Base-by-base conservation (phyloP, 768 basidiomycete species). In the Pleurotus citrinopileatus region DNA sequence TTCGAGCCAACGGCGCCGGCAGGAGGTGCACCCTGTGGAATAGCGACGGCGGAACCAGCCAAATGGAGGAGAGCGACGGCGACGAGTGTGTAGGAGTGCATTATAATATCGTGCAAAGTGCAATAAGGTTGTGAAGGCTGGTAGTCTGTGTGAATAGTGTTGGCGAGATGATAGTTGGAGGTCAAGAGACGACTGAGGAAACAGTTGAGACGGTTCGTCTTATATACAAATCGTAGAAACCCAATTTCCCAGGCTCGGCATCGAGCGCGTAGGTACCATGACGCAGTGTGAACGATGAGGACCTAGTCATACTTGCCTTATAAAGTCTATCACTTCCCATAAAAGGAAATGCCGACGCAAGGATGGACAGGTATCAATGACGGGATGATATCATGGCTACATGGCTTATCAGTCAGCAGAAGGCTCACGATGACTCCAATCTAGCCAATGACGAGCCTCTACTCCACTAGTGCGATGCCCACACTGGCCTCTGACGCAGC, bases 101-200 rank as follows among this genome's bases (percentile, higher is more conserved):
- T 40, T 7, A 34, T 34, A n/a, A 34, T 9, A 34, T n/a, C n/a
- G 32, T n/a, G 32, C 9, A 9, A n/a, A 34, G n/a, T 34, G n/a
- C 9, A 34, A 34, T 34, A 34, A n/a, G 9, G 10, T 40, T 13
- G 15, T 15, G 17, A 40, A 19, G 38, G 38, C 38, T 40, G 38
- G 8, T 40, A 40, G 38, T 7, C 7, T 40, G 38, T 40, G 38
- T 40, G 38, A 13, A 32, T 32, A 13, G 57, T 54, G n/a, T 61
- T 51, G 48, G 64, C 59, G 65, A 65, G 65, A 25, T 27, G 23
- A 13, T 54, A 54, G 43, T 44, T 46, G 15, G 56, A 42, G 45
- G 23, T 10, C 20, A 54, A 42, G 40, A 29, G 34, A 44, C 23
- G 42, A 54, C 20, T 25, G 29, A 9, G 25, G n/a, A n/a, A 19